Conservation (phyloP, 371 early-diverging fungal species). For the Homolaphlyctis polyrhiza region DNA sequence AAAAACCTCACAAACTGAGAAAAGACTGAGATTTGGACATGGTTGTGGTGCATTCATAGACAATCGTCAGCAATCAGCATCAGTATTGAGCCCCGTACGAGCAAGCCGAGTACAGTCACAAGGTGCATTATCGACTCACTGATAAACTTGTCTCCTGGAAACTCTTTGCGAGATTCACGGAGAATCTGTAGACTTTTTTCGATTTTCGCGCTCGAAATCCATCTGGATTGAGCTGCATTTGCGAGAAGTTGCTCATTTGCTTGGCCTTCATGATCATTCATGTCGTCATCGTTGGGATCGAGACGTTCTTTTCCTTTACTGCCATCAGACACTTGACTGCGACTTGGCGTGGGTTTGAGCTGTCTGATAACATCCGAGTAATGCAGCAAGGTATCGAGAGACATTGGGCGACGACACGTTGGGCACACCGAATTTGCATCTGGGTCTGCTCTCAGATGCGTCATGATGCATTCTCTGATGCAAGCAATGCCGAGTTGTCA, state of each 20-base stretch:
- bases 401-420: conserved; percentile 5
- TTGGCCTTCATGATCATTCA: too few species aligned
- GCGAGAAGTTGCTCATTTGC: not conserved
- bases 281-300: too few species aligned
- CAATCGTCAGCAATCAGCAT: not conserved
- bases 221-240: too few species aligned
- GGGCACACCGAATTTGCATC: conserved; percentile 2
- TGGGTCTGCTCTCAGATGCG: too few species aligned
- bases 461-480: not conserved
- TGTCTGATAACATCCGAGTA: too few species aligned
- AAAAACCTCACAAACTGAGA: conserved; percentile 75
- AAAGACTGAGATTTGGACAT: conserved; percentile 54
- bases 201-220: conserved; percentile 26
- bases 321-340: too few species aligned
- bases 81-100: too few species aligned
- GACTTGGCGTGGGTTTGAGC: too few species aligned
- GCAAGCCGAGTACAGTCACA: too few species aligned
- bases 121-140: too few species aligned
- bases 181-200: conserved; percentile 17
- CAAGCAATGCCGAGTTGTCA: conserved; percentile 16
- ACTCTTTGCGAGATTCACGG: conserved; percentile 7
- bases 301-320: too few species aligned
- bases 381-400: not conserved
- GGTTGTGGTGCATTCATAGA: not conserved
- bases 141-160: conserved; percentile 25